These are phyloP conservation scores for Xerocomus amazonicus DNA, from an alignment of 1,284 basidiomycete genomes.

Conservation along the genomic window DNA sequence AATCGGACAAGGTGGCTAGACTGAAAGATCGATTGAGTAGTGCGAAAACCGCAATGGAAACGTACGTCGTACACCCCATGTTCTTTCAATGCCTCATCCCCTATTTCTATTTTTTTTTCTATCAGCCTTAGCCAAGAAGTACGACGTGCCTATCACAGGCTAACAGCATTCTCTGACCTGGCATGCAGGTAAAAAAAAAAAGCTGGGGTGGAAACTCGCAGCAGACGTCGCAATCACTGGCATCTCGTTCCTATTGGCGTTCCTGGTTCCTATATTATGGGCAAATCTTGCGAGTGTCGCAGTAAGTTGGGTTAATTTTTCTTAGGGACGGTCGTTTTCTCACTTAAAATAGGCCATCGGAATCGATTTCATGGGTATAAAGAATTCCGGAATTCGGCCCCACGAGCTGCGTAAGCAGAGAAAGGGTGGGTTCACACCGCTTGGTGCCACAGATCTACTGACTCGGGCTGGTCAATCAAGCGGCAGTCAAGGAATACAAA, in stretches of 20 bases:
- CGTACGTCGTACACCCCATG: conserved; percentile 4
- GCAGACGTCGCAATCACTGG: conserved; percentile 16
- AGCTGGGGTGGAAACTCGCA: conserved; percentile 18
- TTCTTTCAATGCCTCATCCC: conserved; percentile 1
- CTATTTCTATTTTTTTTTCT: not conserved
- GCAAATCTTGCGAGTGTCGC: conserved; percentile 3
- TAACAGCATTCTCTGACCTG: not conserved
- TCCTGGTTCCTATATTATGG: conserved; percentile 12
- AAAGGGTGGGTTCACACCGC: conserved; percentile 7
- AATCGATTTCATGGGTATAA: conserved; percentile 3
- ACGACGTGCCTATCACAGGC: not conserved
- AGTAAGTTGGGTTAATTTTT: conserved; percentile 2
- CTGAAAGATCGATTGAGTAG: conserved; percentile 2
- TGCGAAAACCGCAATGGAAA: conserved; percentile 16
- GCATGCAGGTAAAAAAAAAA: conserved; percentile 15
- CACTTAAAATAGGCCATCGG: too few relatives aligned
- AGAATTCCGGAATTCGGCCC: conserved; percentile 4
- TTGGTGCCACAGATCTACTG: too few relatives aligned
- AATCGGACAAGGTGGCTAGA: conserved; percentile 7
- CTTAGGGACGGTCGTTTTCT: too few relatives aligned
- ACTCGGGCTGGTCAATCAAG: conserved; percentile 6
- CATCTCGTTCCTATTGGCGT: conserved; percentile 16
- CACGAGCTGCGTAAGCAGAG: conserved; percentile 2
- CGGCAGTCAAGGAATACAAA: conserved; percentile 7
- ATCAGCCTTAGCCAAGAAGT: conserved; percentile 19